Evolutionary conservation across 345 rosid species (phyloP).

Genomic region (Capsella bursapastoris): DNA sequence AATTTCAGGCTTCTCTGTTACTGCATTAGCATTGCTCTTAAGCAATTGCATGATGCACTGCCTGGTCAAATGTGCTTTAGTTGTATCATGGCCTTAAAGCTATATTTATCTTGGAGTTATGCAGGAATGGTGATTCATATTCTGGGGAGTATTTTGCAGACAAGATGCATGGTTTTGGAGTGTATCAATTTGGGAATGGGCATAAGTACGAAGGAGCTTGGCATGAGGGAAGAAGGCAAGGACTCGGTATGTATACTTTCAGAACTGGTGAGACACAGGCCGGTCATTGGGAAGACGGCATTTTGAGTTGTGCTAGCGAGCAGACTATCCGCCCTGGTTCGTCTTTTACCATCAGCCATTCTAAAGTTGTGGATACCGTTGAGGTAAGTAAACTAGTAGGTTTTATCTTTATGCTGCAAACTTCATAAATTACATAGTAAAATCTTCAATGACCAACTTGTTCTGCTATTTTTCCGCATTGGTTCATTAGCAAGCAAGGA

Average conservation of each 20-base stretch:
- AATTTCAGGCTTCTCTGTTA: not conserved
- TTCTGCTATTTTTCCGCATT: not conserved
- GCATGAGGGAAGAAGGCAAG: slow-evolving; percentile 84
- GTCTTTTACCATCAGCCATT: slow-evolving; percentile 69
- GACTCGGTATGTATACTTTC: slow-evolving; percentile 70
- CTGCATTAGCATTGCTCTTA: slow-evolving; percentile 13
- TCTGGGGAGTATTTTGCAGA: slow-evolving; percentile 80
- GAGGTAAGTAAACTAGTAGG: slow-evolving; percentile 55
- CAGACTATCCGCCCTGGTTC: slow-evolving; percentile 55
- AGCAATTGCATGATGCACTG: not conserved
- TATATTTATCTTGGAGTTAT: slow-evolving; percentile 1
- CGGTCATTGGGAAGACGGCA: slow-evolving; percentile 69
- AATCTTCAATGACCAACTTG: not conserved
- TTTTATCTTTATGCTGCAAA: not conserved
- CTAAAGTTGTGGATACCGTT: slow-evolving; percentile 79
- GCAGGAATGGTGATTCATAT: slow-evolving; percentile 68
- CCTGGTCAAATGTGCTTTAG: not conserved
- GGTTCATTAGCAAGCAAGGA: slow-evolving; percentile 60
- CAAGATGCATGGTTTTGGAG: slow-evolving; percentile 79
- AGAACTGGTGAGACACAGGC: slow-evolving; percentile 68
- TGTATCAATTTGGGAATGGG: slow-evolving; percentile 67
- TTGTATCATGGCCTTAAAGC: not conserved
- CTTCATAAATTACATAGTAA: not conserved
- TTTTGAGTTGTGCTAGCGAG: slow-evolving; percentile 26
- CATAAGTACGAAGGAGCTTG: slow-evolving; percentile 80